Evolutionary conservation across 2,329 filamentous ascomycete genomes (phyloP), one percentile per base, ranked within the genome.

Genomic region (Verruconis gallopava): DNA sequence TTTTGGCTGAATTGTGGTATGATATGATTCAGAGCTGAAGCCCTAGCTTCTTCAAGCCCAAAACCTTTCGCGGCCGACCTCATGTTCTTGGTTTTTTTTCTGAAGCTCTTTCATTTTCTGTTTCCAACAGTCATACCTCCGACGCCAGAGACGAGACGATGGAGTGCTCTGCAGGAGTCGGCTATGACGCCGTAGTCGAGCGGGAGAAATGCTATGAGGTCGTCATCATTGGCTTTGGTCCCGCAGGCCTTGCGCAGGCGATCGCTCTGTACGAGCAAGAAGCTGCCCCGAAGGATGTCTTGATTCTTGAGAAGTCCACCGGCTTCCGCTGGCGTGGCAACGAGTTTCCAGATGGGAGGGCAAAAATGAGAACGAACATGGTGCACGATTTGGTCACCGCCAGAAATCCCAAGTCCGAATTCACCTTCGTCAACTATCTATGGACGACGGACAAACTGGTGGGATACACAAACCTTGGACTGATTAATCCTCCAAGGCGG

Each of bases 381-480:
- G 35, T 55, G 36, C 48, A 51, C 6, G 53, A 55, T 38, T 37
- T 55, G 34, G 46, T 49, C 40, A 54, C 52, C n/a, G 47, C 47
- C 13, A 47, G 50, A 39, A 54, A 55, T 32, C 53, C 53, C 4
- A 48, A 49, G 25, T 55, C 52, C 11, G 44, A 47, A 19, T 55
- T 49, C 38, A 55, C 53, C 2, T 55, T 55, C 34, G 41, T 55
- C 41, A 55, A 55, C 36, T 55, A 52, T 36, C 47, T 55, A 4
- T 50, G 53, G 38, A 45, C 45, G 12, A 55, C 52, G 3, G 46
- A 49, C 18, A 52, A 50, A 25, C 44, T 55, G 12, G 47, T 53
- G 13, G 46, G 43, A 4, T 55, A 53, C 44, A 49, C 52, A 33
- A 55, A 55, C 37, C 47, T 51, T 21, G 53, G 51, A n/a, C 46